Evolutionary conservation across 2,329 filamentous ascomycete genomes (phyloP).

Genomic region (Botrytis porri): DNA sequence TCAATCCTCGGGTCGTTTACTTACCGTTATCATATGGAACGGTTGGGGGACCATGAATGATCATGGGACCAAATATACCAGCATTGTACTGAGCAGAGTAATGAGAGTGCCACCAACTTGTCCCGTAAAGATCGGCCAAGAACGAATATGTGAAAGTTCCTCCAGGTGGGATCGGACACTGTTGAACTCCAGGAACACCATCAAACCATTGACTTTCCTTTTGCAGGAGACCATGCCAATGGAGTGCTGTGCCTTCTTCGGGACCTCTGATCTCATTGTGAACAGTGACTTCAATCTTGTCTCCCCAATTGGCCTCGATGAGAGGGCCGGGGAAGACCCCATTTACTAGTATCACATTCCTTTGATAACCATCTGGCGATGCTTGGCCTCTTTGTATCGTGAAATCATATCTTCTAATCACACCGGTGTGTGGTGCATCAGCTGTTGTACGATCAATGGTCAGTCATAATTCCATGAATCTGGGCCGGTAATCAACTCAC

Average conservation of each 20-base stretch:
- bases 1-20: background rate
- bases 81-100: slow-evolving; percentile 50
- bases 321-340: slow-evolving; percentile 38
- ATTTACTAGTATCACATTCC: slow-evolving; percentile 51
- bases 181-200: slow-evolving; percentile 49
- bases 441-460: background rate
- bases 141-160: slow-evolving; percentile 35
- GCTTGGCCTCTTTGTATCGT: slow-evolving; percentile 32
- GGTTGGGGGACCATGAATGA: slow-evolving; percentile 58
- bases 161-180: slow-evolving; percentile 62
- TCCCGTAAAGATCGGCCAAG: slow-evolving; percentile 16
- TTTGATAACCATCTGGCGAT: slow-evolving; percentile 41
- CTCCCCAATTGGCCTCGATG: slow-evolving; percentile 41
- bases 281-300: slow-evolving; percentile 59
- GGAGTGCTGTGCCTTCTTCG: slow-evolving; percentile 39
- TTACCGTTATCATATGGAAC: slow-evolving; percentile 55
- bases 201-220: slow-evolving; percentile 38
- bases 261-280: slow-evolving; percentile 60
- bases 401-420: slow-evolving; percentile 39
- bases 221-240: slow-evolving; percentile 52
- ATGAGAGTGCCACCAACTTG: slow-evolving; percentile 59
- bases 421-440: slow-evolving; percentile 35
- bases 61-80: slow-evolving; percentile 57
- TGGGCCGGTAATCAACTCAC: slow-evolving; percentile 19
- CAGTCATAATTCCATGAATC: slow-evolving; percentile 20